Evolutionary conservation across 2,329 filamentous ascomycete genomes (phyloP), one percentile per base, ranked within the genome.

Genomic region (Neofusicoccum umdonicola): DNA sequence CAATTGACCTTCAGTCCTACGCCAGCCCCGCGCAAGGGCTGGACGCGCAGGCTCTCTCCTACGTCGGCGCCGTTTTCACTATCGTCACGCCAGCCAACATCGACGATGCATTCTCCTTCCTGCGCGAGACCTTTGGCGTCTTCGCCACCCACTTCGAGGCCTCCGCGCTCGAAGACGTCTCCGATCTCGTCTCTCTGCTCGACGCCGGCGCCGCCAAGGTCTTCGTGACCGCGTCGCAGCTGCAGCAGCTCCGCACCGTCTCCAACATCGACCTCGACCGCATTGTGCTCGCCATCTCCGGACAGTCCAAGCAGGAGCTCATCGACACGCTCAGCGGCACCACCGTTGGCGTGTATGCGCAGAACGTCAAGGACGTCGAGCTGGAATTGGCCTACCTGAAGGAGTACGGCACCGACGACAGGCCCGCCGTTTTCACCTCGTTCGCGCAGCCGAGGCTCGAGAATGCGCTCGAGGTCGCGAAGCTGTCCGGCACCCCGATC

Each of bases 121-220:
- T 90, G 47, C 82, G 83, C 63, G 77, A 83, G 60, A 84, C 87
- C 47, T 84, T 87, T 68, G 80, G 82, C 62, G 77, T 78, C 8
- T 84, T 86, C 62, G 77, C 83, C 69, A 85, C 91, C 68, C 93
- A 90, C 75, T 85, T 97, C 69, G 92, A 97, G 71, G 92, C 88
- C 58, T 89, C 90, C 4, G 79, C 80, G 22, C 83, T 98, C 44
- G 77, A 85, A 37, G 87, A 88, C 11, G 81, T 82, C 63, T 89
- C 93, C 69, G 90, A 96, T 68, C 82, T 98, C 41, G 80, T 94
- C 62, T 85, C 90, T 52, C 84, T 98, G 41, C 87, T 99, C 64
- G 91, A 99, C 76, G 86, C 88, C 68, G 95, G 95, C 66, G 92
- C 93, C 6, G 86, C 88, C 61, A 95, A 90, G 75, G 89, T 95